These are phyloP conservation scores for Phragmites australis DNA, from an alignment of 176 grass and related monocot genomes.

Conservation along the genomic window DNA sequence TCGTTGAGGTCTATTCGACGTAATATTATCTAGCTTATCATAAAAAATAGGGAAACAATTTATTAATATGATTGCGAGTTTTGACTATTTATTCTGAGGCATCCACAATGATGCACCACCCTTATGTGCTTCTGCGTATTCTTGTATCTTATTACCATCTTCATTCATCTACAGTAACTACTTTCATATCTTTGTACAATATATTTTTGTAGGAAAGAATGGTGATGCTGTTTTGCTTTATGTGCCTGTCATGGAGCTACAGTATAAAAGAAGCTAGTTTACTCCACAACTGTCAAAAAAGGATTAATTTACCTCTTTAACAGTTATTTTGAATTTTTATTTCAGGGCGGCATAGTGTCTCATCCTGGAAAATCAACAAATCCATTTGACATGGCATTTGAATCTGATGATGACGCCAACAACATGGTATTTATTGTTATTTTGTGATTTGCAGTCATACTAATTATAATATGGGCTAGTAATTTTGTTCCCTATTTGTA, in stretches of 20 bases:
- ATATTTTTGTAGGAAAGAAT: neutral
- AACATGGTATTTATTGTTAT: conserved; percentile 34
- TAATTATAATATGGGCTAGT: neutral
- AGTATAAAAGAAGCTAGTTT: conserved; percentile 5
- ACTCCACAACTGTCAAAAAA: neutral
- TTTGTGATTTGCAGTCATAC: neutral
- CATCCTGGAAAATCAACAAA: conserved; percentile 67
- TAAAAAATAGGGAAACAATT: neutral
- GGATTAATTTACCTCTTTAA: neutral
- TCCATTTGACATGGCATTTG: conserved; percentile 82
- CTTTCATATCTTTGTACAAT: neutral
- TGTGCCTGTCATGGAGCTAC: conserved; percentile 1
- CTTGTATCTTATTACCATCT: neutral
- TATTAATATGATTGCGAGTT: neutral
- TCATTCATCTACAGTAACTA: neutral
- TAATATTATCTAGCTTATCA: conserved; percentile 4
- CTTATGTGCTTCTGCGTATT: neutral
- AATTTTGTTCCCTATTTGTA: conserved; percentile 18
- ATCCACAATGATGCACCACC: neutral
- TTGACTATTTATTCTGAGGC: neutral
- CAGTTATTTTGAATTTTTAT: conserved; percentile 36
- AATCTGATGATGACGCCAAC: conserved; percentile 43
- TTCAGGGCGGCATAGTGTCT: conserved; percentile 50
- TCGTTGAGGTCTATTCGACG: neutral
- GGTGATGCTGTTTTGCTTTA: conserved; percentile 6